Percentiles rank a stretch among this genome's conserved stretches.
Evolutionary conservation across 345 rosid species (phyloP).

Genomic region (Hevea brasiliensis): DNA sequence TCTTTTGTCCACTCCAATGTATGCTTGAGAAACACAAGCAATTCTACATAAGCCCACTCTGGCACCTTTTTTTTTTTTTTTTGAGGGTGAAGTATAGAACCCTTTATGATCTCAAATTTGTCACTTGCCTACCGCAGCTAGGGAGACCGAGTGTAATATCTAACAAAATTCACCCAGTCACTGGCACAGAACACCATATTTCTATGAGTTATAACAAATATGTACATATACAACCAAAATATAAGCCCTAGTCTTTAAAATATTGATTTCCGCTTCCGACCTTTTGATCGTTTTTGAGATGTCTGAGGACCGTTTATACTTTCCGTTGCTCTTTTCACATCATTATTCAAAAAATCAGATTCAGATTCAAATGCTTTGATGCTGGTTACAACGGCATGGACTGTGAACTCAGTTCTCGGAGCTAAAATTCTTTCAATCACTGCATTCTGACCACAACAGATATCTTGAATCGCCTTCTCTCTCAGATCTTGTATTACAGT

Average conservation of each 20-base stretch:
- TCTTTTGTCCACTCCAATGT: no score
- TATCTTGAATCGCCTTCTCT: constrained; percentile 54
- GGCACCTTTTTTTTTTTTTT: neutral
- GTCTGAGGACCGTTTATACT: constrained; percentile 33
- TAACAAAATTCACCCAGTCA: constrained; percentile 74
- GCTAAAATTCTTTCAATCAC: constrained; percentile 24
- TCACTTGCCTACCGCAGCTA: constrained; percentile 20
- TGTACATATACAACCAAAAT: constrained; percentile 21
- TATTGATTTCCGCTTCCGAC: constrained; percentile 49
- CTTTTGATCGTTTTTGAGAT: constrained; percentile 54
- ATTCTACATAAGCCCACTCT: no score
- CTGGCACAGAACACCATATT: constrained; percentile 17
- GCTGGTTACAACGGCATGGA: constrained; percentile 67
- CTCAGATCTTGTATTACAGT: constrained; percentile 44
- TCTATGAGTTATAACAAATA: neutral
- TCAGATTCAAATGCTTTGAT: constrained; percentile 44
- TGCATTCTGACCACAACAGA: constrained; percentile 50
- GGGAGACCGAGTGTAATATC: constrained; percentile 54
- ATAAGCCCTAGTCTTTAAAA: constrained; percentile 19
- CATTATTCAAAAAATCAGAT: constrained; percentile 35
- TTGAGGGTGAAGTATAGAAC: neutral
- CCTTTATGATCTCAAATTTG: neutral
- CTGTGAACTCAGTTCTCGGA: constrained; percentile 55
- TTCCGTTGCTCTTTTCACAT: constrained; percentile 47
- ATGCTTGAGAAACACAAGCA: no score